Evolutionary conservation across 2,329 filamentous ascomycete genomes (phyloP), one percentile per base, ranked within the genome.

Genomic region (Arthroderma sp.): DNA sequence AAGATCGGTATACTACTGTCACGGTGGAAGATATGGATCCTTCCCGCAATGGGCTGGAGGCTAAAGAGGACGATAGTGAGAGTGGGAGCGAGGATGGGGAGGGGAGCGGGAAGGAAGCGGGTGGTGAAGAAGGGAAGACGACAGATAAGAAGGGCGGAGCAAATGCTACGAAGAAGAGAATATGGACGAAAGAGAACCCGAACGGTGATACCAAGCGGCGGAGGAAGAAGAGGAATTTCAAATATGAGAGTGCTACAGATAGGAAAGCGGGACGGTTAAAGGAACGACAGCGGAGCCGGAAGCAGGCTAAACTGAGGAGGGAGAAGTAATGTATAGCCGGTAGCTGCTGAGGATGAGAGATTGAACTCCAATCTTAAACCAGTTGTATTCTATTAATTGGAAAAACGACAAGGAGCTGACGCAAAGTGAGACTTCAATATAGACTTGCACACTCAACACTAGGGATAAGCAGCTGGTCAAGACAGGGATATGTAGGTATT

Each of bases 1-100:
- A 96, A 62, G 89, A 95, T 63, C 84, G 83, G 59, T 95, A 86
- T 62, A 96, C 91, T 0, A 94, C 86, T 1, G 91, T 98, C 28
- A 95, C 86, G 0, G 80, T 98, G 1, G 89, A 95, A 61, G 82
- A 84, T 7, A 86, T 98, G 53, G 82, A 82, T 50, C 75, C 93
- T 10, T 81, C 83, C 8, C 77, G 78, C 53, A 78, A 87, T 45
- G 85, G 85, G 0, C 66, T 93, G 40, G 38, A 55, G 5, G 53
- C 53, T 4, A 52, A 57, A 15, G 44, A 51, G 4, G 52, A 48
- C 8, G 51, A 50, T 4, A 55, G 56, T 1, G 53, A 59, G 33
- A 51, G 54, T 31, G 54, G 52, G 49, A 51, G 48, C 29, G 43
- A 52, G 29, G 44, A 54, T 32, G 36, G 40, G 28, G 66, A 68